Percentiles rank a stretch among this genome's conserved stretches.
These are phyloP conservation scores for Solanum chiquidenum DNA, from an alignment of 257 asterid genomes.

Conservation along the genomic window DNA sequence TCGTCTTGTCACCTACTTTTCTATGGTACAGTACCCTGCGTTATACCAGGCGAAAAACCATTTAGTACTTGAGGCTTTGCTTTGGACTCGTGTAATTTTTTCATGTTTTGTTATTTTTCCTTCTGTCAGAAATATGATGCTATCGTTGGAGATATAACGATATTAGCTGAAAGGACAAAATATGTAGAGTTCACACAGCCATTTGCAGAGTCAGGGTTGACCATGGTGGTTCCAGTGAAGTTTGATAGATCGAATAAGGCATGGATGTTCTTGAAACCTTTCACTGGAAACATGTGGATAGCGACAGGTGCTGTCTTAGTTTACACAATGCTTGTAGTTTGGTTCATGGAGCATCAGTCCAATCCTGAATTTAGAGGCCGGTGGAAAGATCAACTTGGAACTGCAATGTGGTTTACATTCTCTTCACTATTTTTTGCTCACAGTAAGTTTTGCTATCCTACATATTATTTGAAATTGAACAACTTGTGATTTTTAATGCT, in stretches of 20 bases:
- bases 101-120: neutral
- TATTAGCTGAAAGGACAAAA: conserved; percentile 14
- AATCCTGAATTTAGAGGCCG: conserved; percentile 15
- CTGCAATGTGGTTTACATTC: conserved; percentile 38
- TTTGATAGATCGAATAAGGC: neutral
- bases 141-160: conserved; percentile 22
- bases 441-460: conserved; percentile 12
- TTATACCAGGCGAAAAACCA: neutral
- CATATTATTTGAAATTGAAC: neutral
- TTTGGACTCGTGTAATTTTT: neutral
- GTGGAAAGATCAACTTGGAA: conserved; percentile 23
- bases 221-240: conserved; percentile 24
- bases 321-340: conserved; percentile 28
- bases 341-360: conserved; percentile 30
- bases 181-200: conserved; percentile 28
- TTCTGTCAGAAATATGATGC: conserved; percentile 11
- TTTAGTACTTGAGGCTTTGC: neutral
- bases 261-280: conserved; percentile 28
- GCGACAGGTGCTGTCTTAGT: conserved; percentile 13
- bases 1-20: neutral
- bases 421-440: conserved; percentile 29
- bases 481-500: neutral
- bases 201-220: conserved; percentile 26
- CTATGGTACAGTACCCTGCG: neutral
- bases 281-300: conserved; percentile 22